Conservation (phyloP, 78 protist species). For the Monocercomonoides exilis region DNA sequence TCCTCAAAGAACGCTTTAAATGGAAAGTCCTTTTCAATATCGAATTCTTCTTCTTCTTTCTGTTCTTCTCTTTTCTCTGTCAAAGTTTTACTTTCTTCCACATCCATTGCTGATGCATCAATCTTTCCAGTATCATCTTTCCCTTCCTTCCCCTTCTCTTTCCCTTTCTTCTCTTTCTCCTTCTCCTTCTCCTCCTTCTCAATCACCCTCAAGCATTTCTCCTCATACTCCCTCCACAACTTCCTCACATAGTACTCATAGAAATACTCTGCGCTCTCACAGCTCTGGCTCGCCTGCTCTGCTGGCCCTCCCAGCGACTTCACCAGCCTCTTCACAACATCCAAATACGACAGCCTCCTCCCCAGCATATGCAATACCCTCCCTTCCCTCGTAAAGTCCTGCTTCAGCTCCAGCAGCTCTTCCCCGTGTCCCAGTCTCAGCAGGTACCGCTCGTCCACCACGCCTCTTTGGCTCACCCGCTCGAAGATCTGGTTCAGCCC, state of each 20-base stretch:
- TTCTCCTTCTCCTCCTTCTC: too few relatives aligned
- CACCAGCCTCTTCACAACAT: slow-evolving; percentile 54
- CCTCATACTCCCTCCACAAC: background rate
- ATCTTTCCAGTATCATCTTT: too few relatives aligned
- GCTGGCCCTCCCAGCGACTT: slow-evolving; percentile 26
- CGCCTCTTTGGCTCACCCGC: slow-evolving; percentile 9
- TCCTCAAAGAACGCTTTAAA: too few relatives aligned
- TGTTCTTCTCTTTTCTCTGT: too few relatives aligned
- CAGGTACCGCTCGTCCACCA: slow-evolving; percentile 76
- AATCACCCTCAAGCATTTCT: background rate
- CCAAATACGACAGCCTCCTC: slow-evolving; percentile 53
- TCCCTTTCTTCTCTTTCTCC: background rate
- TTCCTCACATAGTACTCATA: slow-evolving; percentile 35
- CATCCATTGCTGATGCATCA: too few relatives aligned
- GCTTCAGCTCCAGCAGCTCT: slow-evolving; percentile 57
- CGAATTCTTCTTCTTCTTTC: too few relatives aligned
- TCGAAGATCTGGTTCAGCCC: slow-evolving; percentile 79
- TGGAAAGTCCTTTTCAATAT: too few relatives aligned
- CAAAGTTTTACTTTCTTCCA: too few relatives aligned
- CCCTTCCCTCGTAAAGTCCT: slow-evolving; percentile 70
- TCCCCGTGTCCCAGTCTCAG: slow-evolving; percentile 89
- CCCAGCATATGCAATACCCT: slow-evolving; percentile 77
- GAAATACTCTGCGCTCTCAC: slow-evolving; percentile 82
- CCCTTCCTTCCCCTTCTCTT: background rate
- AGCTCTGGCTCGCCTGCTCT: slow-evolving; percentile 56